These are phyloP conservation scores for Jaltomata sinuosa DNA, from an alignment of 257 asterid species.

Conservation along the genomic window DNA sequence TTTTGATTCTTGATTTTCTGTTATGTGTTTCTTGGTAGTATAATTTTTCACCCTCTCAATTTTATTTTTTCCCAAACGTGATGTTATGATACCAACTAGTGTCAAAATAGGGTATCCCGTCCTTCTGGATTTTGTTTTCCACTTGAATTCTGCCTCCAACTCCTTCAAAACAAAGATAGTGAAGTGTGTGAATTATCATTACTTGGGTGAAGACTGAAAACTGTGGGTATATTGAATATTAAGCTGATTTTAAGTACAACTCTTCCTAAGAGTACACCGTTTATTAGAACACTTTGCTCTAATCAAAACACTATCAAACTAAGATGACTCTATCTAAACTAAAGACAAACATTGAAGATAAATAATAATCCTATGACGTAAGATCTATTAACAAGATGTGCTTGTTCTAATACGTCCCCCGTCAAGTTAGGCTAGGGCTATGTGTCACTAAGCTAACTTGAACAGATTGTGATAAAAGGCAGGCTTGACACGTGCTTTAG, in stretches of 20 bases:
- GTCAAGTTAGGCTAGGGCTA: too few species aligned
- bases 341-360: too few species aligned
- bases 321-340: too few species aligned
- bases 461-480: background rate
- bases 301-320: too few species aligned
- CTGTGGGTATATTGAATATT: background rate
- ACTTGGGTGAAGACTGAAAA: background rate
- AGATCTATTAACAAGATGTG: background rate
- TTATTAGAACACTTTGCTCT: too few species aligned
- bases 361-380: background rate
- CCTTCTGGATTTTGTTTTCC: background rate
- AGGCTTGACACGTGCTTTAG: background rate
- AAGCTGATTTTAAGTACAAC: background rate
- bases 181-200: background rate
- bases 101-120: background rate
- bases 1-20: background rate
- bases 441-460: background rate
- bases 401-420: too few species aligned
- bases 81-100: background rate
- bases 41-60: background rate
- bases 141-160: background rate
- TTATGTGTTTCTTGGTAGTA: background rate
- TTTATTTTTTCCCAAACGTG: background rate
- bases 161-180: background rate
- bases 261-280: too few species aligned